Evolutionary conservation across 2,329 filamentous ascomycete genomes (phyloP), one percentile per base, ranked within the genome.

Genomic region (Proliferodiscus dingleyae): DNA sequence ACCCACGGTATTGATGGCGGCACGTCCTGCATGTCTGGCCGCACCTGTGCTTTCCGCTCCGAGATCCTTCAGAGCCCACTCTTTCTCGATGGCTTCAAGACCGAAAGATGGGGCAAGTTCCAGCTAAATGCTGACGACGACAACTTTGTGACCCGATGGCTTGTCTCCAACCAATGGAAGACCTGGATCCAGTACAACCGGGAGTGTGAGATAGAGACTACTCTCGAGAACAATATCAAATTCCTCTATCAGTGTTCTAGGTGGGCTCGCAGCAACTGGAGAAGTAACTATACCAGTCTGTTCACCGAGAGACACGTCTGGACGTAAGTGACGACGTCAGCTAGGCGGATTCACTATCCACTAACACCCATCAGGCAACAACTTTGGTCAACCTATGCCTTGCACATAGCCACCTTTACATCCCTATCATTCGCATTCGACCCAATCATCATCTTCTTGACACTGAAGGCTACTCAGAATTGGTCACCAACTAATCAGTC

Each of bases 211-310:
- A 85, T 97, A 50, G 83, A 93, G 71, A 97, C 91, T 21, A 96
- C 90, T 3, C 75, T 97, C 32, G 91, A 96, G 67, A 87, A 91
- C 64, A 85, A 90, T 63, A 73, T 77, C 46, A 94, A 90, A 62
- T 97, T 95, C 63, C 72, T 97, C 53, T 91, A 88, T 64, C 91
- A 97, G 68, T 97, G 91, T 68, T 81, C 91, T 37, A 80, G 91
- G 38, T 97, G 91, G 91, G 89, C 93, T 34, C 83, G 91, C 61
- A 96, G 90, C 74, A 97, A 97, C 69, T 97, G 91, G 91, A 79
- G 91, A 63, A 95, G 89, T 72, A 97, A 97, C 67, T 83, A 89
- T 68, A 96, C 89, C 42, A 96, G 89, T 66, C 75, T 96, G 62
- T 77, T 91, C 54, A 80, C 80, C 53, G 91, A 96, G 69, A 74